Evolutionary conservation across 352 stramenopile genomes (phyloP), one percentile per base, ranked within the genome.

Genomic region (Pythium aquatile): DNA sequence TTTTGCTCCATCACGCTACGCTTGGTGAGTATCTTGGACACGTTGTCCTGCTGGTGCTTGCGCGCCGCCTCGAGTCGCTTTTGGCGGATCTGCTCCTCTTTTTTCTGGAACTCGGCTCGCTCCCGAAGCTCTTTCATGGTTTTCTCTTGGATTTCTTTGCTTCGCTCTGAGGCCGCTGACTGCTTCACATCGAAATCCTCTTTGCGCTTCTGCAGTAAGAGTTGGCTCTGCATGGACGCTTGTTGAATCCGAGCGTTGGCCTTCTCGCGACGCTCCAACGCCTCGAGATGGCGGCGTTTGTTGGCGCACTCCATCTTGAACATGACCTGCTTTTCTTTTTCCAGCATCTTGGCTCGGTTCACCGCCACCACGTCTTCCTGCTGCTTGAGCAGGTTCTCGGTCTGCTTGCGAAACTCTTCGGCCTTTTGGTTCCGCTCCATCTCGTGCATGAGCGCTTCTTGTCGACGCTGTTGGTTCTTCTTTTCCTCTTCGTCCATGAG

Each of bases 391-490:
- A 93, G 47, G 17, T 72, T 69, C 24, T 90, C 79, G 0, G 85
- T 91, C 28, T 93, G 79, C 30, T 63, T 63, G 26, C 73, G 67
- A 66, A 89, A 91, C 29, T 84, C 79, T n/a, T 93, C 85, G 14
- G 85, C 78, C 63, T 90, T 91, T 32, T 78, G 58, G 14, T 75
- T 78, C 40, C 80, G 74, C 63, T 91, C 82, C 2, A 76, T 40
- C 28, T 93, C 85, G 4, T 75, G 70, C 33, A 89, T 69, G 5
- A 68, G 35, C 17, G 74, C 74, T 53, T 88, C 81, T 5, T 77
- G 17, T 24, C 83, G 70, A 1, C 77, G 76, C 11, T 77, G 24
- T 1, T 73, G 66, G 14, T 66, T 56, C 32, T 78, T 72, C 39
- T 75, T 68, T 6, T 75, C 61, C 11, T 78, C 75, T 52, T 88